Evolutionary conservation across 495 filamentous ascomycete species (phyloP), one percentile per base, ranked within the genome.

Genomic region (Neurospora sp.): DNA sequence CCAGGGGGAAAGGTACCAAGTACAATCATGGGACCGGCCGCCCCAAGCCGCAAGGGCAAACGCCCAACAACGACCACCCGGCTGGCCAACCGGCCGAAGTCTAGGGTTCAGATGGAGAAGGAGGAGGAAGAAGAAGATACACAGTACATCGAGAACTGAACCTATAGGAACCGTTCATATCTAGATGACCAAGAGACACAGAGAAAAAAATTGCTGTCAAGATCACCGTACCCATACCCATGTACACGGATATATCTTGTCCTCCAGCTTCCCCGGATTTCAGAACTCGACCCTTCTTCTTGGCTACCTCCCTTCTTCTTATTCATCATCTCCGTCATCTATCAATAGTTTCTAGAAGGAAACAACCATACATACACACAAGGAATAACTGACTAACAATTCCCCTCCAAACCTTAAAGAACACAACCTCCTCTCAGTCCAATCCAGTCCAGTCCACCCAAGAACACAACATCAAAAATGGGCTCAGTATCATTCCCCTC

Each of bases 391-490:
- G 7, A 37, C 37, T 11, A 18, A 31, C 54, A 39, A 10, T 70
- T 70, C 38, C 37, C n/a, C 31, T 41, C 20, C 18, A 9, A 27
- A 2, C 54, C 44, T n/a, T 4, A 70, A 60, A 69, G n/a, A 49
- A 49, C 62, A 16, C 6, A 66, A 27, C 12, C 16, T 20, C 2
- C 49, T 18, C 49, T 40, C 39, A 11, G 60, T 39, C 10, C 18
- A 66, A 5, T 39, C 7, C 18, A 49, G 5, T 46, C 42, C 42
- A 44, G 42, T n/a, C 42, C 18, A 20, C 3, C 12, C 46, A 66
- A 42, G 38, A 66, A 31, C 72, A 75, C 16, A 71, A 42, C 23
- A 44, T 8, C 66, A 77, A 62, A 54, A 70, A 86, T 86, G 84
- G 82, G 83, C 54, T 84, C 83, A 73, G 73, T 75, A 39, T 74